A percentile compares a stretch with the other conserved stretches of the same genome.
Evolutionary conservation across 2,329 filamentous ascomycete genomes (phyloP).

Genomic region (Dactylellina cionopaga): DNA sequence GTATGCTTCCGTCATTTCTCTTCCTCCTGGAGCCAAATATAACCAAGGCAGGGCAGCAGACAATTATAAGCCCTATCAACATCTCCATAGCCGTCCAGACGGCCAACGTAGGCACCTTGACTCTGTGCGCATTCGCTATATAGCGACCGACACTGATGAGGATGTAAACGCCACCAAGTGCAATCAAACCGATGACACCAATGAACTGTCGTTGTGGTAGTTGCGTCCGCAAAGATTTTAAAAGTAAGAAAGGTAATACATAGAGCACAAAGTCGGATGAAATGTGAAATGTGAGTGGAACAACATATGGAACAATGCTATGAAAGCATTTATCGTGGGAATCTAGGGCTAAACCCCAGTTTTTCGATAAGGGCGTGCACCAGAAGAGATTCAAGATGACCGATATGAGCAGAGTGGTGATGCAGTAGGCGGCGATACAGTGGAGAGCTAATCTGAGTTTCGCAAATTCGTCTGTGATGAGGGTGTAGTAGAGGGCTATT

Average conservation of each 20-base stretch:
- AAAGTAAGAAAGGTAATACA: conserved; percentile 26
- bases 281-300: conserved; percentile 38
- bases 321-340: too few relatives aligned
- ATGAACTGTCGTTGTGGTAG: conserved; percentile 19
- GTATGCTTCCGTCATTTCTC: conserved; percentile 9
- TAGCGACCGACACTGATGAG: conserved; percentile 36
- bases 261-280: conserved; percentile 46
- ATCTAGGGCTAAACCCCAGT: conserved; percentile 10
- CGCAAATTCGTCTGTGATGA: conserved; percentile 6
- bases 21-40: conserved; percentile 14
- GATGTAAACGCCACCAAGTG: conserved; percentile 33
- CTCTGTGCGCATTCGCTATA: conserved; percentile 17
- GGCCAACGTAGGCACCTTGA: conserved; percentile 15
- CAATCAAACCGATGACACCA: conserved; percentile 17
- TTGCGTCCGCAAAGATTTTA: conserved; percentile 21
- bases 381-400: conserved; percentile 19
- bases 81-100: conserved; percentile 49
- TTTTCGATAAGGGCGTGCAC: conserved; percentile 24
- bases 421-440: conserved; percentile 9
- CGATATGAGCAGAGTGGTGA: conserved; percentile 13
- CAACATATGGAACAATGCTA: too few relatives aligned
- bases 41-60: conserved; percentile 34
- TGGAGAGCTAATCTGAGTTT: conserved; percentile 13
- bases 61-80: conserved; percentile 23
- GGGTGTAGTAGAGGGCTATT: conserved; percentile 24